A percentile compares a stretch with the other conserved stretches of the same genome.
phyloP scores from a whole-genome alignment of 2,329 filamentous ascomycete genomes.

The Pseudogymnoascus sp. region DNA sequence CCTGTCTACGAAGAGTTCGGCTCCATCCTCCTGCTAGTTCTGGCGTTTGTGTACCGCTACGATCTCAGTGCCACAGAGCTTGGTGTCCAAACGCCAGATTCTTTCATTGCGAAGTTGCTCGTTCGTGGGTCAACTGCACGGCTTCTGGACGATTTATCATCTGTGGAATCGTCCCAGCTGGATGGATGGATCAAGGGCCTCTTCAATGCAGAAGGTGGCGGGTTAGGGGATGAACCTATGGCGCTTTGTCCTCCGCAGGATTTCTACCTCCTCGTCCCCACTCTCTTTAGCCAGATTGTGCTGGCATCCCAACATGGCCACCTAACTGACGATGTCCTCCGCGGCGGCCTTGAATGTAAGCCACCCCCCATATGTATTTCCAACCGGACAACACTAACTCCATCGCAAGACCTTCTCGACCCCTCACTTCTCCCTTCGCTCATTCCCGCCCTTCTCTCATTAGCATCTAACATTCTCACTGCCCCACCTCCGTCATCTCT shows the following conservation, averaged over 20 bases:
- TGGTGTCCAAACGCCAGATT: constrained; percentile 50
- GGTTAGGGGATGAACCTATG: constrained; percentile 73
- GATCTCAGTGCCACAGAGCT: constrained; percentile 58
- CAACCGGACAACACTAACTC: not conserved
- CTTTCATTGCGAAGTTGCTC: constrained; percentile 63
- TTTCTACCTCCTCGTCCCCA: constrained; percentile 72
- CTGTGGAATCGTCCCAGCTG: constrained; percentile 52
- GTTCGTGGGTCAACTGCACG: constrained; percentile 51
- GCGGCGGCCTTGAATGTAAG: constrained; percentile 69
- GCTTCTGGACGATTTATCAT: constrained; percentile 52
- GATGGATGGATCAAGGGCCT: constrained; percentile 49
- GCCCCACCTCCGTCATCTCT: constrained; percentile 32
- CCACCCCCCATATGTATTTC: constrained; percentile 27
- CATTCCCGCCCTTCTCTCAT: constrained; percentile 64
- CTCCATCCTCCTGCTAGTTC: constrained; percentile 63
- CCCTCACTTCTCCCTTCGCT: constrained; percentile 55
- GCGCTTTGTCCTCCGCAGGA: constrained; percentile 74
- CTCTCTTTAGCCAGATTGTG: constrained; percentile 68
- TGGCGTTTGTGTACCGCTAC: constrained; percentile 72
- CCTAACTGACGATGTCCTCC: constrained; percentile 62
- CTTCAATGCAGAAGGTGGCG: constrained; percentile 60
- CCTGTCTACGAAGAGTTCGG: constrained; percentile 83
- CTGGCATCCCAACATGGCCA: constrained; percentile 59
- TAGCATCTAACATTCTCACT: constrained; percentile 44
- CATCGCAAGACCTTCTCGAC: not conserved